Evolutionary conservation across 1,139 yeast species (phyloP), one percentile per base, ranked within the genome.

Genomic region (Yamadazyma aaseri): DNA sequence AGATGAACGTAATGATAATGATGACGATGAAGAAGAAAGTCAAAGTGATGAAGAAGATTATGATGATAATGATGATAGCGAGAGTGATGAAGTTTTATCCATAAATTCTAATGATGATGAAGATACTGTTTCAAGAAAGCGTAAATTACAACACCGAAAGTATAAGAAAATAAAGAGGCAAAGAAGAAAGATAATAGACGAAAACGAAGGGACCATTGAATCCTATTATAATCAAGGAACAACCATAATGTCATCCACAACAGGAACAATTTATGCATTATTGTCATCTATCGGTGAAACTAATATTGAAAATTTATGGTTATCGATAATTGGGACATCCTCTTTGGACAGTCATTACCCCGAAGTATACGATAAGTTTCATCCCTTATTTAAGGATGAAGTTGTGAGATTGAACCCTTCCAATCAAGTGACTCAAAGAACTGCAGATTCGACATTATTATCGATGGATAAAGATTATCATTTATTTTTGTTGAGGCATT

Each of bases 321-420:
- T 89, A 5, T 76, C 96, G 1, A 82, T 92, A 2, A 76, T 92
- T 7, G 98, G 98, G 1, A 80, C 95, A 1, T 81, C 95, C 0
- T 83, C 97, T 1, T 61, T 89, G 25, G 94, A 86, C 46, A 71
- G 73, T 17, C 77, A 77, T 42, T 80, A 81, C 47, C 92, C 96
- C 3, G 84, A 81, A 39, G 80, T 89, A 1, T 90, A 89, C 56
- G 78, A 81, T 38, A 67, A 76, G 31, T 61, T 87, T 35, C 81
- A 79, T 42, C 95, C 95, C 1, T 65, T 89, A 6, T 64, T 86
- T 42, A 79, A 77, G 45, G 95, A 87, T 40, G 99, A 94, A 58
- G 96, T 89, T 11, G 69, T 73, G 28, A 76, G 98, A 50, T 63
- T 90, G 43, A 65, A 59, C 33, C 74, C 74, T 3, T 49, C 58